phyloP scores from a whole-genome alignment of 805 yeast species.

The Hanseniaspora hatyaiensis region DNA sequence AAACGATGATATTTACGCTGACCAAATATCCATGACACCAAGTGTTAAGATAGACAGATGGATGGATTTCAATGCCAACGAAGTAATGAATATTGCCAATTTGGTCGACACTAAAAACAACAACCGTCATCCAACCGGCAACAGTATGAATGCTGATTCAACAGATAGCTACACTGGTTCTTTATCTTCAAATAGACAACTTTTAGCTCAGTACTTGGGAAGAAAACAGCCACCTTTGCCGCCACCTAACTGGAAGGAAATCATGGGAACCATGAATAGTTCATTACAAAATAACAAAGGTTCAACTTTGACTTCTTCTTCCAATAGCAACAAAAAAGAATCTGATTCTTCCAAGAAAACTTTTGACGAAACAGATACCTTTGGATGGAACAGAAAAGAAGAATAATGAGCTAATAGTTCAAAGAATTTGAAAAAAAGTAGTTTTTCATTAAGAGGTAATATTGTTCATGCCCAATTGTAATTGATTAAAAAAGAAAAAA shows the following conservation, averaged over 20 bases:
- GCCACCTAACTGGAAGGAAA: constrained; percentile 3
- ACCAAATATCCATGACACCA: constrained; percentile 23
- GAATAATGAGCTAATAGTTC: too few species aligned
- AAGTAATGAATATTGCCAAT: constrained; percentile 15
- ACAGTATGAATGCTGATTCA: background rate
- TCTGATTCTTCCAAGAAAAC: constrained; percentile 1
- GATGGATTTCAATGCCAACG: constrained; percentile 25
- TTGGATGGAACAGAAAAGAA: constrained; percentile 16
- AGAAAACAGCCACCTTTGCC: constrained; percentile 15
- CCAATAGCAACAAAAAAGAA: background rate
- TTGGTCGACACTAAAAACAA: constrained; percentile 7
- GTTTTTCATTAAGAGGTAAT: background rate
- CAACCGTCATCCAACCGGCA: background rate
- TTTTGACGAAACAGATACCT: constrained; percentile 14
- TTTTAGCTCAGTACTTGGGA: constrained; percentile 12
- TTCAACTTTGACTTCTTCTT: constrained; percentile 5
- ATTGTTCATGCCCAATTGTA: background rate
- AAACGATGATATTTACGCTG: constrained; percentile 20
- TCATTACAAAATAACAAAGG: constrained; percentile 12
- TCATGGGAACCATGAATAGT: constrained; percentile 7
- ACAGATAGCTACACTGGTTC: background rate
- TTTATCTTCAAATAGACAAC: constrained; percentile 4
- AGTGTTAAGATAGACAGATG: constrained; percentile 27
- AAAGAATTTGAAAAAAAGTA: background rate
- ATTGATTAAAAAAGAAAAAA: background rate